Conservation (phyloP, 129 eudicot species). For the Lonicera japonica region DNA sequence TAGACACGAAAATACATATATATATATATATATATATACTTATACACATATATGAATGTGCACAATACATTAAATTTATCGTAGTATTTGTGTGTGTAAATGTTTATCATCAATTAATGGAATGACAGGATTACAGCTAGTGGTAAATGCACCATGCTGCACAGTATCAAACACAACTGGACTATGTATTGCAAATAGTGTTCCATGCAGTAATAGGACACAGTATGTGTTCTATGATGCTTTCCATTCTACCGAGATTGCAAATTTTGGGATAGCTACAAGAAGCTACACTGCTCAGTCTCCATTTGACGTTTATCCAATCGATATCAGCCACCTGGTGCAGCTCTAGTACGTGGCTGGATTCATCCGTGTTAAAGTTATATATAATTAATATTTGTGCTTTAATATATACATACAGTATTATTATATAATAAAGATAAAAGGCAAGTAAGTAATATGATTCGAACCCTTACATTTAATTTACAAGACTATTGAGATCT, state of each 20-base stretch:
- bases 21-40: too few relatives aligned
- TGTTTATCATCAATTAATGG: too few relatives aligned
- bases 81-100: neutral
- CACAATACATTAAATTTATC: neutral
- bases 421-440: too few relatives aligned
- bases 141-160: constrained; percentile 14
- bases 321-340: neutral
- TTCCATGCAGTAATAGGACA: constrained; percentile 19
- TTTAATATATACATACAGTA: too few relatives aligned
- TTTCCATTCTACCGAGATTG: constrained; percentile 32
- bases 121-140: neutral
- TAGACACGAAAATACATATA: too few relatives aligned
- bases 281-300: constrained; percentile 4
- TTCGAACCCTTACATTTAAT: too few relatives aligned
- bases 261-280: neutral
- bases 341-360: neutral
- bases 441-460: too few relatives aligned
- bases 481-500: too few relatives aligned
- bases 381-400: too few relatives aligned
- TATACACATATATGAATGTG: neutral
- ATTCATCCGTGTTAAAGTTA: too few relatives aligned
- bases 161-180: constrained; percentile 7
- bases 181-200: constrained; percentile 17
- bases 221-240: constrained; percentile 22
- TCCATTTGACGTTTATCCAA: neutral